Evolutionary conservation across 2,329 filamentous ascomycete species (phyloP).

Genomic region (Helminthosporium solani): DNA sequence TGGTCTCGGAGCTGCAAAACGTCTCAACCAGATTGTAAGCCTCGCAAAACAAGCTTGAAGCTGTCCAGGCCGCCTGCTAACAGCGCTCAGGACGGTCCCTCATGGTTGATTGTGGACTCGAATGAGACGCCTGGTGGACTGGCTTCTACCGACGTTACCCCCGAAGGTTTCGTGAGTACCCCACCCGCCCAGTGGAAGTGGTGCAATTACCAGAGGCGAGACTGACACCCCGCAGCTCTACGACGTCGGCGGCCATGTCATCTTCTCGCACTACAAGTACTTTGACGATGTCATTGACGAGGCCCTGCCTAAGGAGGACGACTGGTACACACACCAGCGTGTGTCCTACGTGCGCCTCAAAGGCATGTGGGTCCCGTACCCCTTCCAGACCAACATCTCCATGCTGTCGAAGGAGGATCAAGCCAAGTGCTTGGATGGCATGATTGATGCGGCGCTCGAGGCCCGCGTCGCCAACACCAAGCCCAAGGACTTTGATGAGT

Average conservation of each 20-base stretch:
- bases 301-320: conserved; percentile 86
- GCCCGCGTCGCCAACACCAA: conserved; percentile 84
- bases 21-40: conserved; percentile 90
- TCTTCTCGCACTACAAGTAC: conserved; percentile 99
- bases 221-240: no score
- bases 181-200: conserved; percentile 12
- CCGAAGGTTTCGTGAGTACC: conserved; percentile 83
- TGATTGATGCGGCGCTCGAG: conserved; percentile 92
- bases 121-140: conserved; percentile 92
- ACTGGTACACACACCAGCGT: conserved; percentile 98
- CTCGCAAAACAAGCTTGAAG: conserved; percentile 2
- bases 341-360: conserved; percentile 99
- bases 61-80: conserved; percentile 26
- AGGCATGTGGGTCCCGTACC: conserved; percentile 94
- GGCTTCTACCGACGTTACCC: conserved; percentile 90
- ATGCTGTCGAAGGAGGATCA: conserved; percentile 97
- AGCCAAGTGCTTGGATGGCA: conserved; percentile 87
- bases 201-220: conserved; percentile 46
- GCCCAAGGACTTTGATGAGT: conserved; percentile 96
- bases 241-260: conserved; percentile 97
- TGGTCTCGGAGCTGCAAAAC: conserved; percentile 95
- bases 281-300: conserved; percentile 99
- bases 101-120: conserved; percentile 94
- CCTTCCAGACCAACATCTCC: conserved; percentile 99
- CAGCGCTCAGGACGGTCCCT: conserved; percentile 75